Conservation (phyloP, 495 filamentous ascomycete genomes). For the Chaetomidium leptoderma region DNA sequence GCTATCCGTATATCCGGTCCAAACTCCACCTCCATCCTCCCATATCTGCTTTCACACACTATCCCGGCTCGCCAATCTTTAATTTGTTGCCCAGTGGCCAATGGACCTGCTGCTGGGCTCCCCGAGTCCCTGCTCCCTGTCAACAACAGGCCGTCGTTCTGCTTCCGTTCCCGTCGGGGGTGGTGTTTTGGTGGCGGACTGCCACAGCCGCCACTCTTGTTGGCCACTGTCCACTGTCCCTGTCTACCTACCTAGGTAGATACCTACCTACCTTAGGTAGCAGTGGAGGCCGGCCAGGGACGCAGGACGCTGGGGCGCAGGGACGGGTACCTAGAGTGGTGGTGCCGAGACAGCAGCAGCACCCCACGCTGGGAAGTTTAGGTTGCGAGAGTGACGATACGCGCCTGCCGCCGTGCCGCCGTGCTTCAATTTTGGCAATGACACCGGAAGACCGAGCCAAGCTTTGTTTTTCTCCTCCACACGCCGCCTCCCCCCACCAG, state of each 20-base stretch:
- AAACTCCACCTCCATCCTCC: no score
- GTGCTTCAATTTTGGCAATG: conserved; percentile 18
- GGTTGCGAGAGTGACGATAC: conserved; percentile 10
- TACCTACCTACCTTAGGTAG: not conserved
- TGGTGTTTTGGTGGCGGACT: conserved; percentile 12
- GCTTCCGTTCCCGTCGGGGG: not conserved
- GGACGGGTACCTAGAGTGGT: no score
- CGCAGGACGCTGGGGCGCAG: no score
- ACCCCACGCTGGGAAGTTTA: not conserved
- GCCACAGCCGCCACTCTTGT: not conserved
- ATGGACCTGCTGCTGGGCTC: conserved; percentile 20
- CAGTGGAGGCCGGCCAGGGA: not conserved
- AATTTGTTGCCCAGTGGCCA: conserved; percentile 12
- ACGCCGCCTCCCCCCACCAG: conserved; percentile 12
- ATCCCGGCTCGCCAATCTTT: no score
- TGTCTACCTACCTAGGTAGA: no score
- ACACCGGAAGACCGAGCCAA: conserved; percentile 19
- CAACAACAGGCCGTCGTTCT: not conserved
- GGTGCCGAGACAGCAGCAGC: no score
- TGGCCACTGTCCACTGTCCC: no score
- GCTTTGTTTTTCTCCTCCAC: conserved; percentile 16
- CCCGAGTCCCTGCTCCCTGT: conserved; percentile 6
- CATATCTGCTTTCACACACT: no score
- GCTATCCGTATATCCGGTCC: no score
- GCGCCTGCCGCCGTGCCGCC: conserved; percentile 8